phyloP scores from a whole-genome alignment of 257 asterid species.

The Fraxinus americana region DNA sequence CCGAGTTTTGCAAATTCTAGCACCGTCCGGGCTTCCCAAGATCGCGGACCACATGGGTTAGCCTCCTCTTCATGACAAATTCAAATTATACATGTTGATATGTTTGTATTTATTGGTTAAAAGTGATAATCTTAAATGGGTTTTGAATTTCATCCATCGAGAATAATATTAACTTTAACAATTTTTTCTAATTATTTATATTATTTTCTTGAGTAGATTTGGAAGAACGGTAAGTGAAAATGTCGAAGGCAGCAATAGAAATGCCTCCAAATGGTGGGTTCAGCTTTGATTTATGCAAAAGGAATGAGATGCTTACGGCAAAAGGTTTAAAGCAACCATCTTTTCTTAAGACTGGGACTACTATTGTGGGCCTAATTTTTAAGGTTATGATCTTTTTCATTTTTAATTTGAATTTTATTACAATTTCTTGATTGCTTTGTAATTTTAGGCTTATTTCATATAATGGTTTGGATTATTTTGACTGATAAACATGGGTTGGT shows the following conservation, averaged over 20 bases:
- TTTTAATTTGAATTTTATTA: background rate
- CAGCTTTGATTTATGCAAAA: constrained; percentile 76
- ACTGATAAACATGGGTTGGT: no score
- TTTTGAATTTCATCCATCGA: no score
- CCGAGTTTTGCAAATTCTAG: no score
- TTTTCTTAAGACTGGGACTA: constrained; percentile 91
- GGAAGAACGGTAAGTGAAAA: constrained; percentile 8
- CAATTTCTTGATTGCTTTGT: background rate
- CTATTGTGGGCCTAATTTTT: constrained; percentile 85
- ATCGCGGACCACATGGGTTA: no score
- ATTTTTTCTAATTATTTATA: no score
- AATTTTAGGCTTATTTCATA: constrained; percentile 10
- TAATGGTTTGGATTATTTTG: background rate
- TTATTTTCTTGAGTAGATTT: constrained; percentile 4
- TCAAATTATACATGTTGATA: no score
- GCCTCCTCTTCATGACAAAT: no score
- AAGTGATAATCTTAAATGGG: no score
- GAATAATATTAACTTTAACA: no score
- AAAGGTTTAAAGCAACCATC: constrained; percentile 69
- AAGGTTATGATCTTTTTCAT: constrained; percentile 41
- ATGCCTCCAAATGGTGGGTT: constrained; percentile 65
- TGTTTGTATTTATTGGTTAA: no score
- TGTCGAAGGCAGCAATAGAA: constrained; percentile 29
- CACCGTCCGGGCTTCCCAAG: no score
- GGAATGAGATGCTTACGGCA: constrained; percentile 77